Evolutionary conservation across 2,329 filamentous ascomycete genomes (phyloP).

Genomic region (Pseudonectria buxi): DNA sequence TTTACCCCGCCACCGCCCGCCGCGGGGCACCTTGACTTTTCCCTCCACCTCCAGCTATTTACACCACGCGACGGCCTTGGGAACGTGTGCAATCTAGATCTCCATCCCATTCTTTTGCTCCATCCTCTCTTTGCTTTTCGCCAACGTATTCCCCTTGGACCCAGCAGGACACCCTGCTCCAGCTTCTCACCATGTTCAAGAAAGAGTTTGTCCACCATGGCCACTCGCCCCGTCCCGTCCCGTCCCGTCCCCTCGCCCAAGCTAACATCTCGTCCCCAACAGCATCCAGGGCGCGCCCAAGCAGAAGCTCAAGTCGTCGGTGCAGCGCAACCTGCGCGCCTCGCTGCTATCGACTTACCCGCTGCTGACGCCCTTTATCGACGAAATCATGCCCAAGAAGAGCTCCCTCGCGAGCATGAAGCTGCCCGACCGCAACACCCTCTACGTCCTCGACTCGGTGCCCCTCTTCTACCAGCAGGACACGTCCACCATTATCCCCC

Average conservation of each 20-base stretch:
- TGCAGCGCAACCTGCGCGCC: conserved; percentile 77
- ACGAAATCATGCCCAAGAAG: conserved; percentile 94
- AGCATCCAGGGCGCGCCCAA: conserved; percentile 66
- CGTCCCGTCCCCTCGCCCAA: background rate
- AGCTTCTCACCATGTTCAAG: conserved; percentile 67
- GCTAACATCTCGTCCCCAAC: conserved; percentile 37
- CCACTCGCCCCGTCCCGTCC: conserved; percentile 1
- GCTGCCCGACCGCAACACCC: conserved; percentile 80
- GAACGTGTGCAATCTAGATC: background rate
- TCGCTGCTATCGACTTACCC: conserved; percentile 82
- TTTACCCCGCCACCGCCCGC: conserved; percentile 21
- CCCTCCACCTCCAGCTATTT: conserved; percentile 4
- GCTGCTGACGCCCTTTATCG: conserved; percentile 77
- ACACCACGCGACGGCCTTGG: conserved; percentile 15
- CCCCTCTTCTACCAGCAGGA: conserved; percentile 91
- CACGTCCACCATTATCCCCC: conserved; percentile 70
- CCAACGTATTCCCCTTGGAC: conserved; percentile 21
- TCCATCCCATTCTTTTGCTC: background rate
- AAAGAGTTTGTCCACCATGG: conserved; percentile 65
- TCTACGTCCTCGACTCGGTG: conserved; percentile 72
- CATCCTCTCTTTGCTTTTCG: background rate
- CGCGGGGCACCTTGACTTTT: conserved; percentile 23
- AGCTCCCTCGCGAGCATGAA: conserved; percentile 85
- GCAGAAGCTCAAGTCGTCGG: conserved; percentile 95
- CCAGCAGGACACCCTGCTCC: conserved; percentile 11